Percentiles rank a stretch among this genome's conserved stretches.
phyloP scores from a whole-genome alignment of 306 rosid species.

The Vigna nakashimae region DNA sequence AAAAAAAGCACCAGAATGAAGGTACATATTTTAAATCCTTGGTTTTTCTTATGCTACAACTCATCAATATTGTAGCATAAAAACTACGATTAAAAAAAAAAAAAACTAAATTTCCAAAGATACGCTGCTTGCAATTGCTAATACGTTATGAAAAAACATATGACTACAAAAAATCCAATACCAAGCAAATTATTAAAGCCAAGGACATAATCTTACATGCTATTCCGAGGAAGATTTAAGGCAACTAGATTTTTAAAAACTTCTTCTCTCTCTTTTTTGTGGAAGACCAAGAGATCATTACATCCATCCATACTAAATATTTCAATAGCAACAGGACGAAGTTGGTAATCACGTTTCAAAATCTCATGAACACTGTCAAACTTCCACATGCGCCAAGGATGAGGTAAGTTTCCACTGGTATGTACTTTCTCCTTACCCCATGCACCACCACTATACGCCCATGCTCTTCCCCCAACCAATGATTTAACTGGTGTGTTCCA shows the following conservation, averaged over 20 bases:
- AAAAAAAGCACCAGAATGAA: slow-evolving; percentile 14
- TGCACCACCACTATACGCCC: slow-evolving; percentile 99
- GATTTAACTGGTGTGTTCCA: slow-evolving; percentile 69
- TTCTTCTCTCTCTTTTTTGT: slow-evolving; percentile 98
- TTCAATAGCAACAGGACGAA: slow-evolving; percentile 99
- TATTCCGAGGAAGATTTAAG: slow-evolving; percentile 96
- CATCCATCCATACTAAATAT: slow-evolving; percentile 99
- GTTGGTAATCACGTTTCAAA: slow-evolving; percentile 98
- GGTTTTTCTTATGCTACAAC: slow-evolving; percentile 12
- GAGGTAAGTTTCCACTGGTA: slow-evolving; percentile 83
- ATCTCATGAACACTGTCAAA: slow-evolving; percentile 98
- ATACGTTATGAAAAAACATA: slow-evolving; percentile 17
- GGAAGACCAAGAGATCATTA: slow-evolving; percentile 97
- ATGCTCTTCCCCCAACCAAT: slow-evolving; percentile 94
- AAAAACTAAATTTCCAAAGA: slow-evolving; percentile 25
- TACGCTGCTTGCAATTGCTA: slow-evolving; percentile 6
- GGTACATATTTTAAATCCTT: slow-evolving; percentile 31
- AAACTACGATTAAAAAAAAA: neutral
- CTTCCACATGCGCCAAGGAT: slow-evolving; percentile 99
- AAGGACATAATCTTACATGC: slow-evolving; percentile 71
- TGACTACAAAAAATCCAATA: slow-evolving; percentile 10
- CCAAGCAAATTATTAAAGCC: slow-evolving; percentile 36
- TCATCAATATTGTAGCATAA: slow-evolving; percentile 35
- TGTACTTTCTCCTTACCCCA: slow-evolving; percentile 98
- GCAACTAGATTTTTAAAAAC: slow-evolving; percentile 91